phyloP scores from a whole-genome alignment of 495 filamentous ascomycete genomes.

The Cercophora scortea region DNA sequence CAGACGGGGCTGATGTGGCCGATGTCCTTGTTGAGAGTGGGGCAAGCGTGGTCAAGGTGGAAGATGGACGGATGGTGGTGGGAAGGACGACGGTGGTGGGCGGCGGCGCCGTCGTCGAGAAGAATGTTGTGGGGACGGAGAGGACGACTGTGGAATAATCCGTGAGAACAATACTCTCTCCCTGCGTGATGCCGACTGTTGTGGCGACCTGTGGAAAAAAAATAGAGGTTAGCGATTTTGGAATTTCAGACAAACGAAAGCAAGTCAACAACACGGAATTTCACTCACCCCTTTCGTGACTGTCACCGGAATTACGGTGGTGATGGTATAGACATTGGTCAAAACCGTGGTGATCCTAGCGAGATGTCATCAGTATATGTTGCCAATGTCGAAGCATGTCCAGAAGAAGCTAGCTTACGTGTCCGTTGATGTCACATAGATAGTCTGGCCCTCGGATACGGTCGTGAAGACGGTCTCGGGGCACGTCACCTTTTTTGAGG shows the following conservation, averaged over 20 bases:
- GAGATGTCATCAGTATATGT: background rate
- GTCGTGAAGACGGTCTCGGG: conserved; percentile 35
- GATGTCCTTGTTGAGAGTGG: conserved; percentile 5
- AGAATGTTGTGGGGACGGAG: conserved; percentile 11
- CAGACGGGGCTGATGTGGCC: conserved; percentile 3
- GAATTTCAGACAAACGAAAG: background rate
- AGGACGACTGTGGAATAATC: conserved; percentile 22
- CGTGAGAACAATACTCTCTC: conserved; percentile 21
- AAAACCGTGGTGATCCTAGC: conserved; percentile 22
- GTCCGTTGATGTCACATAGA: conserved; percentile 35
- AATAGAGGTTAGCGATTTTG: background rate
- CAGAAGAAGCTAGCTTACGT: conserved; percentile 14
- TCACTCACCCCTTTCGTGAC: conserved; percentile 17
- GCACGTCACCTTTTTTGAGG: conserved; percentile 21
- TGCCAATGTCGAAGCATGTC: background rate
- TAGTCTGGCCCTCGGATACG: conserved; percentile 29
- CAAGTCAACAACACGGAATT: background rate
- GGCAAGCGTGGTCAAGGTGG: background rate
- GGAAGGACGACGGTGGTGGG: conserved; percentile 23
- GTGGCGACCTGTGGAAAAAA: conserved; percentile 18
- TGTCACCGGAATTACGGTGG: conserved; percentile 28
- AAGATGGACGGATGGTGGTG: conserved; percentile 10
- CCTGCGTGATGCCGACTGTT: conserved; percentile 25
- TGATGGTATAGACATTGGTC: conserved; percentile 24
- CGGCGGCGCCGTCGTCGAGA: conserved; percentile 7